phyloP scores from a whole-genome alignment of 2,329 filamentous ascomycete species.

The Sodiomyces alkalinus region DNA sequence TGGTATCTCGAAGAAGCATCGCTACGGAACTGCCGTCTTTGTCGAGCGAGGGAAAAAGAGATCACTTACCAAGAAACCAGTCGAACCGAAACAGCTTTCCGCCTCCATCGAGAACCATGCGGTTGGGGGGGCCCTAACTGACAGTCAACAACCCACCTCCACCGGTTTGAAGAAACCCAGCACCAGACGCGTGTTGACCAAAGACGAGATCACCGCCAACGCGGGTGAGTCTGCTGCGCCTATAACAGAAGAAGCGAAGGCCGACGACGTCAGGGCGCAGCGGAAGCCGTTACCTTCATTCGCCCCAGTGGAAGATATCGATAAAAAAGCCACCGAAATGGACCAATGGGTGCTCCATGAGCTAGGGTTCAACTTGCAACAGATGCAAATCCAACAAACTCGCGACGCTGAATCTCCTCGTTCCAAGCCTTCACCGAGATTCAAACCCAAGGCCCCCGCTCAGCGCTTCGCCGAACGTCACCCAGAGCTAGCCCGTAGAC shows the following conservation, averaged over 20 bases:
- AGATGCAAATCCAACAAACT: constrained; percentile 21
- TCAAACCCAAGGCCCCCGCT: constrained; percentile 39
- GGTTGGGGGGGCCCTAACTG: too few species aligned
- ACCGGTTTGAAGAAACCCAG: background rate
- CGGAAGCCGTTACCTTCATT: constrained; percentile 12
- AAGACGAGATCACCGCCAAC: background rate
- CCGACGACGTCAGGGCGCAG: constrained; percentile 2
- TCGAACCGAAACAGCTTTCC: too few species aligned
- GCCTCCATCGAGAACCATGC: background rate
- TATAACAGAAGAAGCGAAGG: too few species aligned
- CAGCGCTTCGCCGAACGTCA: constrained; percentile 41
- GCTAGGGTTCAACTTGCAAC: constrained; percentile 36
- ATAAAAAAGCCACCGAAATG: constrained; percentile 38
- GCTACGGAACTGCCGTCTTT: constrained; percentile 33
- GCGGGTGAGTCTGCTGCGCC: background rate
- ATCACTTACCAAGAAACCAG: constrained; percentile 7
- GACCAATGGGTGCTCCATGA: constrained; percentile 43
- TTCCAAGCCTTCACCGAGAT: constrained; percentile 16
- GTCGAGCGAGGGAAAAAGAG: constrained; percentile 34
- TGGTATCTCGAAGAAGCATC: constrained; percentile 23
- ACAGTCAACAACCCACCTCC: too few species aligned
- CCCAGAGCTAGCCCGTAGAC: constrained; percentile 19
- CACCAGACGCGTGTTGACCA: background rate
- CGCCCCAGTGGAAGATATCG: constrained; percentile 27
- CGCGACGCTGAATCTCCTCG: constrained; percentile 5